Percentiles rank a stretch among this genome's conserved stretches.
These are phyloP conservation scores for Phytophthora ramorum DNA, from an alignment of 352 stramenopile genomes.

Conservation along the genomic window DNA sequence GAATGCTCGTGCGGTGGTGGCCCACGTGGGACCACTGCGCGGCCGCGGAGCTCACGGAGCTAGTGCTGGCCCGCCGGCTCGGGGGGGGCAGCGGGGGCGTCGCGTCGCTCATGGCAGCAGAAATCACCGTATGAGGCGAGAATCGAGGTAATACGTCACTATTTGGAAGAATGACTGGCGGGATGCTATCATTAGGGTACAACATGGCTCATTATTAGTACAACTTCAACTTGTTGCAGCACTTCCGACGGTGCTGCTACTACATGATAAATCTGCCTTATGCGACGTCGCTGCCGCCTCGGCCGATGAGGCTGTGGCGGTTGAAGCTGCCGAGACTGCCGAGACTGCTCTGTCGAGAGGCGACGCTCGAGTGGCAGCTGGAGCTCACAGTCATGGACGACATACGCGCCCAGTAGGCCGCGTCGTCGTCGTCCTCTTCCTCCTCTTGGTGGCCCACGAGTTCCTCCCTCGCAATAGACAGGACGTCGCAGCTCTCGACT, in stretches of 20 bases:
- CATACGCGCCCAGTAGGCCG: slow-evolving; percentile 25
- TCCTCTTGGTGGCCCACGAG: slow-evolving; percentile 28
- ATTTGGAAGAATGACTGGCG: slow-evolving; percentile 13
- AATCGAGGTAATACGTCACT: neutral
- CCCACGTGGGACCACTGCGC: slow-evolving; percentile 79
- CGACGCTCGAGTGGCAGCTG: slow-evolving; percentile 35
- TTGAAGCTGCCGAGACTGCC: slow-evolving; percentile 30
- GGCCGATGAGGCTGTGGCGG: slow-evolving; percentile 19
- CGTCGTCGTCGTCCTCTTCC: slow-evolving; percentile 31
- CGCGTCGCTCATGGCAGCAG: slow-evolving; percentile 34
- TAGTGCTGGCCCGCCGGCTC: slow-evolving; percentile 21
- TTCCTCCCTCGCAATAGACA: slow-evolving; percentile 43
- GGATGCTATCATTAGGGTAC: neutral
- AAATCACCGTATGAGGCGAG: neutral
- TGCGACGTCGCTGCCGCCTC: slow-evolving; percentile 24
- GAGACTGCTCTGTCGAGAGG: slow-evolving; percentile 36
- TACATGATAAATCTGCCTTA: slow-evolving; percentile 1
- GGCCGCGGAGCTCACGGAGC: slow-evolving; percentile 6
- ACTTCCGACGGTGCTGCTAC: slow-evolving; percentile 27
- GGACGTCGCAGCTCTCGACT: slow-evolving; percentile 35
- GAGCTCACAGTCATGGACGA: slow-evolving; percentile 38
- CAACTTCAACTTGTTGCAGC: neutral
- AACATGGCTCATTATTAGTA: neutral
- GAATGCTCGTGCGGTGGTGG: slow-evolving; percentile 86
- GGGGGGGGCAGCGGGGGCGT: slow-evolving; percentile 31